phyloP scores from a whole-genome alignment of 192 early-diverging fungal genomes.

The Ambispora gerdemannii region DNA sequence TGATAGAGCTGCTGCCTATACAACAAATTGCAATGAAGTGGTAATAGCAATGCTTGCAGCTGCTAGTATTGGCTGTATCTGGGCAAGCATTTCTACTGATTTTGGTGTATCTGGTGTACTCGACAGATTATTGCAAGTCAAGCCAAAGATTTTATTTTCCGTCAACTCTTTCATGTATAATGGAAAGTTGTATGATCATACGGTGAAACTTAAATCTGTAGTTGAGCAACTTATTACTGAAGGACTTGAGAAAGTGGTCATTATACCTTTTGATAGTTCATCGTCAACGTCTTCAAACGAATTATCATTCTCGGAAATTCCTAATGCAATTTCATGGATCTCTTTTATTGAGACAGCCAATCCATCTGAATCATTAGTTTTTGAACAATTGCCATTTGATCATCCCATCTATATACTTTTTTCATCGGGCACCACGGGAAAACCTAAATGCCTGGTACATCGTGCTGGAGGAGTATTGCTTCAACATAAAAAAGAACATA shows the following conservation, averaged over 20 bases:
- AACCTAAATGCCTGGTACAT: slow-evolving; percentile 97
- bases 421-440: slow-evolving; percentile 91
- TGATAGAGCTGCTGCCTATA: slow-evolving; percentile 85
- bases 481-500: slow-evolving; percentile 93
- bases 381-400: slow-evolving; percentile 85
- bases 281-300: slow-evolving; percentile 34
- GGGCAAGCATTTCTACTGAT: slow-evolving; percentile 93
- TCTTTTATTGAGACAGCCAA: slow-evolving; percentile 52
- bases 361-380: slow-evolving; percentile 51
- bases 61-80: slow-evolving; percentile 83
- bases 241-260: slow-evolving; percentile 69
- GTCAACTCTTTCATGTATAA: slow-evolving; percentile 92
- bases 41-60: slow-evolving; percentile 77
- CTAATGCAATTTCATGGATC: slow-evolving; percentile 26
- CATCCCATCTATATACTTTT: slow-evolving; percentile 92
- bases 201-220: slow-evolving; percentile 72
- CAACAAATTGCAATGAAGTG: slow-evolving; percentile 83
- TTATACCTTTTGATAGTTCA: slow-evolving; percentile 71
- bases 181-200: slow-evolving; percentile 76
- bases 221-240: slow-evolving; percentile 58
- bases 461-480: slow-evolving; percentile 85
- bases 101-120: slow-evolving; percentile 89
- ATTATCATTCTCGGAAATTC: slow-evolving; percentile 33
- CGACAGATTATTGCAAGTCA: slow-evolving; percentile 89
- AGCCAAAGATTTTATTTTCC: slow-evolving; percentile 87